Conservation (phyloP, 2,329 filamentous ascomycete species). For the Colletotrichum somersetense region DNA sequence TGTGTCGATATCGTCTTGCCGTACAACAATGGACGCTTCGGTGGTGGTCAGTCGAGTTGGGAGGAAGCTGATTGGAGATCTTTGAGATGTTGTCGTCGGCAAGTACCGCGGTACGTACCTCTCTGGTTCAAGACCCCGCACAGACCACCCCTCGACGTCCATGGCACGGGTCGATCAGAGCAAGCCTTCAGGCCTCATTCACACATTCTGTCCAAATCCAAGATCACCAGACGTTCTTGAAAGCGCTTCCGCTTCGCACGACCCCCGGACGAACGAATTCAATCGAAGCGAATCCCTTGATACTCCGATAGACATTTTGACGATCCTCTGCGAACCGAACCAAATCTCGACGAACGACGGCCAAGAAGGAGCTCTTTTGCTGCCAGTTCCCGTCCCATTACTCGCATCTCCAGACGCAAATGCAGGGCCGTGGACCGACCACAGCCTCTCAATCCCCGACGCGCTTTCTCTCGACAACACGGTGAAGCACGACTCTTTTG, state of each 20-base stretch:
- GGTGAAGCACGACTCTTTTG: conserved; percentile 10
- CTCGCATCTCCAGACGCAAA: conserved; percentile 35
- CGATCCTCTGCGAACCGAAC: not conserved
- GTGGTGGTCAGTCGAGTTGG: conserved; percentile 39
- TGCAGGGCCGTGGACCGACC: conserved; percentile 40
- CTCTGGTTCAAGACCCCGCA: conserved; percentile 15
- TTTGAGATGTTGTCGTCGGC: conserved; percentile 41
- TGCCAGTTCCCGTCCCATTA: conserved; percentile 23
- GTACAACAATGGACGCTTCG: conserved; percentile 31
- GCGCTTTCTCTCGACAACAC: conserved; percentile 16
- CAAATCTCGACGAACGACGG: conserved; percentile 30
- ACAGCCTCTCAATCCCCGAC: conserved; percentile 30
- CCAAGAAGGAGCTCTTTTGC: conserved; percentile 32
- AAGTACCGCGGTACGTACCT: conserved; percentile 41
- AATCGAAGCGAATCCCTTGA: conserved; percentile 22
- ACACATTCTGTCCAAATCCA: conserved; percentile 42
- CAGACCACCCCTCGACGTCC: conserved; percentile 35
- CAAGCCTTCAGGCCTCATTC: conserved; percentile 36
- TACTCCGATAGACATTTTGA: not conserved
- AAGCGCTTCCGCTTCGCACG: conserved; percentile 32
- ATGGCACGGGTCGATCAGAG: conserved; percentile 29
- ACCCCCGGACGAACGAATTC: conserved; percentile 8
- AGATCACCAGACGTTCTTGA: conserved; percentile 33
- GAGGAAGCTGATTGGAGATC: conserved; percentile 41
- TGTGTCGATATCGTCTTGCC: conserved; percentile 42